Percentiles rank a stretch among this genome's conserved stretches.
Evolutionary conservation across 106 monocot species (phyloP).

Genomic region (Acanthochlamys bracteata): DNA sequence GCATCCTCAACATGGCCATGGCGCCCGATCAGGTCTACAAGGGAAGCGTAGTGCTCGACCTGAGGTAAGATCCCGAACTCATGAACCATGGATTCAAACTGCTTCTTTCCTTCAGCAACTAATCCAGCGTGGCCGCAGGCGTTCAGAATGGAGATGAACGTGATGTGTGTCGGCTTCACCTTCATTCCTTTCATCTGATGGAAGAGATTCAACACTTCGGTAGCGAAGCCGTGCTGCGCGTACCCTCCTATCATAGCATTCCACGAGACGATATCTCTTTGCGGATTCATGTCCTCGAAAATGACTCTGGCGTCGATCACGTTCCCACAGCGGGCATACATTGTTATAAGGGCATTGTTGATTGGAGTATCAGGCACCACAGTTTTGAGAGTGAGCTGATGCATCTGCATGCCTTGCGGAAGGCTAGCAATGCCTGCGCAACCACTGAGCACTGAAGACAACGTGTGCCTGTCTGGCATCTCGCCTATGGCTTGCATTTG

Average conservation of each 20-base stretch:
- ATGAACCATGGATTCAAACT: constrained; percentile 66
- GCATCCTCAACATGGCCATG: constrained; percentile 74
- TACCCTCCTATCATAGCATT: constrained; percentile 83
- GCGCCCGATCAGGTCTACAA: constrained; percentile 75
- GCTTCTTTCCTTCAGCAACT: constrained; percentile 52
- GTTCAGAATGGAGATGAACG: constrained; percentile 62
- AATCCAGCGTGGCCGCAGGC: constrained; percentile 74
- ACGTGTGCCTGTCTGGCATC: constrained; percentile 55
- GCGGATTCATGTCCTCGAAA: constrained; percentile 34
- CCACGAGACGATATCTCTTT: constrained; percentile 65
- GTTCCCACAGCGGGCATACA: constrained; percentile 75
- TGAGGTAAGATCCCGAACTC: constrained; percentile 37
- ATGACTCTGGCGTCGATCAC: constrained; percentile 38
- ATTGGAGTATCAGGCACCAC: constrained; percentile 43
- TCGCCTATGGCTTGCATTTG: constrained; percentile 43
- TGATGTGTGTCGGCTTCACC: constrained; percentile 66
- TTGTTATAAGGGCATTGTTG: constrained; percentile 78
- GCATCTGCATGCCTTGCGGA: constrained; percentile 50
- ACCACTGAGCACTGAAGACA: constrained; percentile 69
- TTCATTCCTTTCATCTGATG: constrained; percentile 42
- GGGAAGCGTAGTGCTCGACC: constrained; percentile 80
- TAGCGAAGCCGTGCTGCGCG: constrained; percentile 64
- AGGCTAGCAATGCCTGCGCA: constrained; percentile 58
- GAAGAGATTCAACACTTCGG: constrained; percentile 51
- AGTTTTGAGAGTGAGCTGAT: constrained; percentile 58